phyloP scores from a whole-genome alignment of 805 yeast species.

The Peterozyma toletana region DNA sequence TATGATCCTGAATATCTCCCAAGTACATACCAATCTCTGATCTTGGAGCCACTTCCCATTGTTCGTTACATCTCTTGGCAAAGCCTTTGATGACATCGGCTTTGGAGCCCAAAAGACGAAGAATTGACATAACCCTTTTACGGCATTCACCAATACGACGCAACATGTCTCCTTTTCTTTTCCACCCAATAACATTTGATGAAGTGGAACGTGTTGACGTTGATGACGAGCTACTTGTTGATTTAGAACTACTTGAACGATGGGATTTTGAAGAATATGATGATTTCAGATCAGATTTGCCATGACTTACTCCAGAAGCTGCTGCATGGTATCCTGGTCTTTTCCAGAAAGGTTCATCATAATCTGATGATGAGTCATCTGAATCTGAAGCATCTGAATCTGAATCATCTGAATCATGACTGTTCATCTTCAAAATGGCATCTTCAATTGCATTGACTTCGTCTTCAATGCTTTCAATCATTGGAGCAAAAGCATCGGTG shows the following conservation, averaged over 20 bases:
- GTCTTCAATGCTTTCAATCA: slow-evolving; percentile 88
- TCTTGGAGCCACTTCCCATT: slow-evolving; percentile 70
- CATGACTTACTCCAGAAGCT: slow-evolving; percentile 13
- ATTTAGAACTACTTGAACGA: slow-evolving; percentile 18
- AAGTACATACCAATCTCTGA: slow-evolving; percentile 90
- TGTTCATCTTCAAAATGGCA: slow-evolving; percentile 81
- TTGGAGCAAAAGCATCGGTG: slow-evolving; percentile 95
- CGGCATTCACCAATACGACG: slow-evolving; percentile 93
- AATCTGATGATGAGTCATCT: slow-evolving; percentile 15
- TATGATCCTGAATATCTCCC: slow-evolving; percentile 97
- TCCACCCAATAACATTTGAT: slow-evolving; percentile 61
- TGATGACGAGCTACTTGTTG: slow-evolving; percentile 9
- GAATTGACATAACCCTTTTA: slow-evolving; percentile 85
- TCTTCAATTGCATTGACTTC: slow-evolving; percentile 96
- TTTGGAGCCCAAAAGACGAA: slow-evolving; percentile 79
- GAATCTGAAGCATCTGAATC: slow-evolving; percentile 29
- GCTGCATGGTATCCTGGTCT: slow-evolving; percentile 20
- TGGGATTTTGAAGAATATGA: slow-evolving; percentile 10
- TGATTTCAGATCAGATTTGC: slow-evolving; percentile 13
- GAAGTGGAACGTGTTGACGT: slow-evolving; percentile 27
- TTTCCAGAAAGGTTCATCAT: slow-evolving; percentile 18
- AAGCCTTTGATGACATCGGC: slow-evolving; percentile 98
- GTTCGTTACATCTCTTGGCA: slow-evolving; percentile 84
- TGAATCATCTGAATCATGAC: slow-evolving; percentile 41
- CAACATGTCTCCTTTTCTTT: slow-evolving; percentile 89